Conservation (phyloP, 805 yeast genomes). For the Yamadazyma sp. region DNA sequence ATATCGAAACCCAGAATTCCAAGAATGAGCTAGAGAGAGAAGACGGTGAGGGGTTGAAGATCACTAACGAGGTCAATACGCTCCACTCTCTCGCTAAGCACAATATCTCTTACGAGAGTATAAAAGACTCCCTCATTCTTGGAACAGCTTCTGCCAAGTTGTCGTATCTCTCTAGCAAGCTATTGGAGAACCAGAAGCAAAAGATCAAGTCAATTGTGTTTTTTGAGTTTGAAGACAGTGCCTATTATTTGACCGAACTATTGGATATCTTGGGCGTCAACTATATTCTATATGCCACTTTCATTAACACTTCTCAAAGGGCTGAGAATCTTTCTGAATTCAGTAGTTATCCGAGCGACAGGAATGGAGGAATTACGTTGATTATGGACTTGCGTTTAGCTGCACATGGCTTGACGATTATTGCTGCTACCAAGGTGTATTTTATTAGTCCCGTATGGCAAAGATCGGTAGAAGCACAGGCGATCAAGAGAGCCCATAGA, state of each 20-base stretch:
- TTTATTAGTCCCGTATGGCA: constrained; percentile 76
- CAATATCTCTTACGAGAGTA: constrained; percentile 16
- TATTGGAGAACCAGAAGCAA: constrained; percentile 50
- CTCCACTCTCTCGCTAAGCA: constrained; percentile 15
- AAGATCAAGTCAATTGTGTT: constrained; percentile 59
- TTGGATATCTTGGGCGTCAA: constrained; percentile 60
- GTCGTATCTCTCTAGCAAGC: constrained; percentile 55
- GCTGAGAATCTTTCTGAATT: constrained; percentile 54
- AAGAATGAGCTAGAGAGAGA: constrained; percentile 17
- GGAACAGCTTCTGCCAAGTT: constrained; percentile 68
- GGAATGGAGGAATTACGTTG: constrained; percentile 49
- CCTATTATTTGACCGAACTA: constrained; percentile 64
- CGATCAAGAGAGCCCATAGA: constrained; percentile 74
- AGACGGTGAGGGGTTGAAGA: constrained; percentile 21
- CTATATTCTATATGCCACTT: constrained; percentile 65
- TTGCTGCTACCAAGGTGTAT: constrained; percentile 66
- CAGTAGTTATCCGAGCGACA: constrained; percentile 33
- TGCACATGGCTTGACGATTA: constrained; percentile 67
- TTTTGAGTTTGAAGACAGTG: constrained; percentile 71
- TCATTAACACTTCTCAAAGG: constrained; percentile 50
- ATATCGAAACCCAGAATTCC: constrained; percentile 7
- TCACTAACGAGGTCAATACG: constrained; percentile 25
- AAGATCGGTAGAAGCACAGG: constrained; percentile 69
- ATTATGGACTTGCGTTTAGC: constrained; percentile 70
- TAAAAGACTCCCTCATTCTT: constrained; percentile 39